A percentile compares a stretch with the other conserved stretches of the same genome.
phyloP scores from a whole-genome alignment of 345 rosid species.

The Populus nigra region DNA sequence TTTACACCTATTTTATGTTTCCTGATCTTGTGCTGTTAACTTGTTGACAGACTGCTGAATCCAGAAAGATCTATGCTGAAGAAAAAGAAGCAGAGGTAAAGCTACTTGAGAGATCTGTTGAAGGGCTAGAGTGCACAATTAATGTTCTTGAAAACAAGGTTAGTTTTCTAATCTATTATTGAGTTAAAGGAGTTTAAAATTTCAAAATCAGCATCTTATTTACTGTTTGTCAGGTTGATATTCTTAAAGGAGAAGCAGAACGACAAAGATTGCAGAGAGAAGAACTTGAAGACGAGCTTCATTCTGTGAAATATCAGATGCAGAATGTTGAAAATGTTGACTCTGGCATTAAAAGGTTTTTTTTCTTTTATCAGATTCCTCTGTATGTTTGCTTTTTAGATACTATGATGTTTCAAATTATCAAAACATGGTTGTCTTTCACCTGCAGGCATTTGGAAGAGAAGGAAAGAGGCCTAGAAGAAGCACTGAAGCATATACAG shows the following conservation, averaged over 20 bases:
- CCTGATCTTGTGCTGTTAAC: not conserved
- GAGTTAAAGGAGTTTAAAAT: conserved; percentile 5
- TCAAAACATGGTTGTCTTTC: conserved; percentile 16
- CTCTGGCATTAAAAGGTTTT: conserved; percentile 65
- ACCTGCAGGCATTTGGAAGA: conserved; percentile 57
- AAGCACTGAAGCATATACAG: conserved; percentile 49
- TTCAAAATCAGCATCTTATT: conserved; percentile 22
- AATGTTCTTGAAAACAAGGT: conserved; percentile 86
- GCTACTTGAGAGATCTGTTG: conserved; percentile 83
- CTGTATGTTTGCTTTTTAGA: not conserved
- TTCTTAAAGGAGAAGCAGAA: conserved; percentile 90
- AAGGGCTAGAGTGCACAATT: conserved; percentile 81
- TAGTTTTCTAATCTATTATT: conserved; percentile 18
- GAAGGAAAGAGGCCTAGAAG: conserved; percentile 58
- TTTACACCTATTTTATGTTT: not conserved
- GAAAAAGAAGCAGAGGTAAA: conserved; percentile 85
- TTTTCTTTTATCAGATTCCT: not conserved
- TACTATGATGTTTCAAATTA: conserved; percentile 9
- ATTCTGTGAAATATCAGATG: conserved; percentile 62
- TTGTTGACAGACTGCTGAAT: conserved; percentile 64
- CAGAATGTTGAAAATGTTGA: conserved; percentile 59
- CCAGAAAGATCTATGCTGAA: conserved; percentile 59
- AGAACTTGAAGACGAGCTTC: conserved; percentile 86
- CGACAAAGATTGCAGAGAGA: conserved; percentile 81
- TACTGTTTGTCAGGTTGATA: conserved; percentile 58